A percentile compares a stretch with the other conserved stretches of the same genome.
Conservation (phyloP, 2,329 filamentous ascomycete genomes). For the Hypoxylon sp. region DNA sequence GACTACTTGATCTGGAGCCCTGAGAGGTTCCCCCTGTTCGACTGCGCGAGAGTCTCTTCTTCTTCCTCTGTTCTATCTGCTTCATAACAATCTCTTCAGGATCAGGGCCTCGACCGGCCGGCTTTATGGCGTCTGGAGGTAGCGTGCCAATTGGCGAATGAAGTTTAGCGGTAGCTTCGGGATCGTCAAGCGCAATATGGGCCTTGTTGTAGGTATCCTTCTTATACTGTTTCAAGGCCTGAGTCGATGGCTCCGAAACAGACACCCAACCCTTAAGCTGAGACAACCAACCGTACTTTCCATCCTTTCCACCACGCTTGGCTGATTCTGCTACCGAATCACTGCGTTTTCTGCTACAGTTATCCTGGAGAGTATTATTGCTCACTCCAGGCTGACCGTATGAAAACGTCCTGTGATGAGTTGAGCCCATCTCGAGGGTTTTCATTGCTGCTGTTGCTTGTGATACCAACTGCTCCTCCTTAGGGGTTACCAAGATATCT, state of each 20-base stretch:
- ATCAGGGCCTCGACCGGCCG: slow-evolving; percentile 60
- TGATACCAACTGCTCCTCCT: slow-evolving; percentile 19
- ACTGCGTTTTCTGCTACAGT: slow-evolving; percentile 19
- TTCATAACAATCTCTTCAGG: slow-evolving; percentile 62
- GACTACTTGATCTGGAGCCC: slow-evolving; percentile 49
- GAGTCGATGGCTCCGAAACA: slow-evolving; percentile 65
- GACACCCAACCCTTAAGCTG: slow-evolving; percentile 66
- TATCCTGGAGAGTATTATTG: slow-evolving; percentile 13
- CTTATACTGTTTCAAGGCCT: slow-evolving; percentile 65
- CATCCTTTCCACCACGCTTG: slow-evolving; percentile 52
- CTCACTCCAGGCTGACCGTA: slow-evolving; percentile 8
- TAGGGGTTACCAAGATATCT: slow-evolving; percentile 18
- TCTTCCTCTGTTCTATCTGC: slow-evolving; percentile 54
- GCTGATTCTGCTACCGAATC: slow-evolving; percentile 32
- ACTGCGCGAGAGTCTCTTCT: slow-evolving; percentile 51
- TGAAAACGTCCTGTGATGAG: slow-evolving; percentile 20
- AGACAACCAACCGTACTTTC: slow-evolving; percentile 58
- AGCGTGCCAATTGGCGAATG: slow-evolving; percentile 63
- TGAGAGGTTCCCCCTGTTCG: slow-evolving; percentile 30
- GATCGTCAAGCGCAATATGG: slow-evolving; percentile 62
- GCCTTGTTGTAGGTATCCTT: slow-evolving; percentile 60
- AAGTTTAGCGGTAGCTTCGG: slow-evolving; percentile 62
- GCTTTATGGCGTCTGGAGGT: slow-evolving; percentile 63
- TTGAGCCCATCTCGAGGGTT: slow-evolving; percentile 32
- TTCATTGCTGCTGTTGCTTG: slow-evolving; percentile 23